Conservation (phyloP, 2,329 filamentous ascomycete genomes). For the Pseudogymnoascus destructans region DNA sequence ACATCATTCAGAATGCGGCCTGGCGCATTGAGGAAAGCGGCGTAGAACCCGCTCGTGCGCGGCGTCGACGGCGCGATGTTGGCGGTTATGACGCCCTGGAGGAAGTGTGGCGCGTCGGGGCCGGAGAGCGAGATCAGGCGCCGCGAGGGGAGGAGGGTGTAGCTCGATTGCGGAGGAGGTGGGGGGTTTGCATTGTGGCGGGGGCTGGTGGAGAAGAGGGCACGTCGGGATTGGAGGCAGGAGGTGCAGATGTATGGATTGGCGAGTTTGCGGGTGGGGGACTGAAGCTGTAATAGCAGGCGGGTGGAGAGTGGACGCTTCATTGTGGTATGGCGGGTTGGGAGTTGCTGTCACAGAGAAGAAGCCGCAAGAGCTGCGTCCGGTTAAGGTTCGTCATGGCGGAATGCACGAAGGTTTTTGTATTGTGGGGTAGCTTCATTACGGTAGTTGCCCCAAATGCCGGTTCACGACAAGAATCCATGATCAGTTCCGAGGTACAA, state of each 20-base stretch:
- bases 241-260: constrained; percentile 18
- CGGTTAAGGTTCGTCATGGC: constrained; percentile 4
- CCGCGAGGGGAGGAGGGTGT: constrained; percentile 54
- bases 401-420: background rate
- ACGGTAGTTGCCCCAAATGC: background rate
- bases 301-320: constrained; percentile 12
- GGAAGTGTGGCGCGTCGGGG: constrained; percentile 65
- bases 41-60: constrained; percentile 50
- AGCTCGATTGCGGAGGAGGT: constrained; percentile 33
- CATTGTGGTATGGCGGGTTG: constrained; percentile 14
- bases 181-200: constrained; percentile 21
- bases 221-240: constrained; percentile 14
- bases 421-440: background rate
- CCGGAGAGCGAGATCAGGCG: constrained; percentile 69
- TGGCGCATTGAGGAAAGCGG: constrained; percentile 72
- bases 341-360: background rate
- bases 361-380: background rate
- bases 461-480: background rate
- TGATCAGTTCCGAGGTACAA: background rate
- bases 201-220: constrained; percentile 9
- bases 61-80: constrained; percentile 36
- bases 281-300: constrained; percentile 3
- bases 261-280: constrained; percentile 8
- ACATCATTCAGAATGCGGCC: constrained; percentile 81
- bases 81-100: constrained; percentile 79